These are phyloP conservation scores for Teunomyces pallodes DNA, from an alignment of 805 yeast genomes.

Conservation along the genomic window DNA sequence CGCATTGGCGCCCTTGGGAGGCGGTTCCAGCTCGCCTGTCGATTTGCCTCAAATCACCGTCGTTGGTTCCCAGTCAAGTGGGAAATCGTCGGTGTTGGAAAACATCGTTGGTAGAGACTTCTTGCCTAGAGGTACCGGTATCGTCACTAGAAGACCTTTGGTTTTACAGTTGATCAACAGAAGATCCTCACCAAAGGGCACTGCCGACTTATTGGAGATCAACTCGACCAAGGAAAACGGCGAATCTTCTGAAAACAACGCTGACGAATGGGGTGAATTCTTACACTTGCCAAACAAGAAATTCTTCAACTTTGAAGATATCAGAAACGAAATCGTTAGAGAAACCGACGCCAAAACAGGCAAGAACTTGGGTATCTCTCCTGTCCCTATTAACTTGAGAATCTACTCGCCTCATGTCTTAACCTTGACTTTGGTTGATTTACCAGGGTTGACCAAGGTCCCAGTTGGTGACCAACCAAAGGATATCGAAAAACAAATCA, in stretches of 20 bases:
- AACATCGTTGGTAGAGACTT: constrained; percentile 91
- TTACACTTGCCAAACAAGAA: constrained; percentile 87
- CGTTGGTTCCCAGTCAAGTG: constrained; percentile 88
- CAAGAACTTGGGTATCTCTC: constrained; percentile 81
- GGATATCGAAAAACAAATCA: constrained; percentile 92
- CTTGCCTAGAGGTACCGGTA: constrained; percentile 89
- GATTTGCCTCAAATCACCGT: constrained; percentile 95
- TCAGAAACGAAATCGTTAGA: constrained; percentile 83
- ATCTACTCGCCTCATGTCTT: constrained; percentile 92
- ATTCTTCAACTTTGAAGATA: constrained; percentile 83
- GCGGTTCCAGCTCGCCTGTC: constrained; percentile 70
- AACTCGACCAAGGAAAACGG: constrained; percentile 45
- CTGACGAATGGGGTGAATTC: constrained; percentile 96
- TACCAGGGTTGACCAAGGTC: constrained; percentile 96
- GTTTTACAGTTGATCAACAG: constrained; percentile 77
- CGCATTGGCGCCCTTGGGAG: constrained; percentile 72
- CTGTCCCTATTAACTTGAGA: constrained; percentile 89
- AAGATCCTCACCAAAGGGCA: constrained; percentile 29
- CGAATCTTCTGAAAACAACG: constrained; percentile 63
- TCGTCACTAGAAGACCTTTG: constrained; percentile 86
- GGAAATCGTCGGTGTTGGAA: constrained; percentile 86
- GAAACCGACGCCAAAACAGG: constrained; percentile 88
- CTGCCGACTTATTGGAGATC: constrained; percentile 43
- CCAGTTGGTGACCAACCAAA: constrained; percentile 99
- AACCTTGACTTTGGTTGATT: constrained; percentile 90